These are phyloP conservation scores for Fraxinus sp. DNA, from an alignment of 305 asterid species.

Conservation along the genomic window DNA sequence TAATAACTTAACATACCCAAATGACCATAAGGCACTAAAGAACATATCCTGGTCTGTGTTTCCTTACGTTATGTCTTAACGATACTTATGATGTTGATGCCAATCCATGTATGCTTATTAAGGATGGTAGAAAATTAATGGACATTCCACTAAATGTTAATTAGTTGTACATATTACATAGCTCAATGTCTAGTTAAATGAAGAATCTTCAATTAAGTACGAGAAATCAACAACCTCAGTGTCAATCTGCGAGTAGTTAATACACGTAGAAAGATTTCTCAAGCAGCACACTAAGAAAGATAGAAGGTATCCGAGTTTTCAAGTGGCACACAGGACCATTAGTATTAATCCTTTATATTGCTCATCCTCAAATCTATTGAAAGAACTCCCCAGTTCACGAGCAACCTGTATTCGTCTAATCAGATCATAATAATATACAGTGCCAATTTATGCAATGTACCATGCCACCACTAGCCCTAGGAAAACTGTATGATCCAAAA, in stretches of 20 bases:
- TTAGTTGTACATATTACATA: neutral
- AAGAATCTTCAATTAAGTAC: neutral
- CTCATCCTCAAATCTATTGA: neutral
- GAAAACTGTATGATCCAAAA: neutral
- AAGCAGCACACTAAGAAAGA: neutral
- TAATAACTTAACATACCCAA: neutral
- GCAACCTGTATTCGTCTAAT: neutral
- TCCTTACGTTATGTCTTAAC: neutral
- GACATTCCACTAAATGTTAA: neutral
- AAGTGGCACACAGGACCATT: neutral
- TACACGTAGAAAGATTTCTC: neutral
- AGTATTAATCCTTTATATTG: neutral
- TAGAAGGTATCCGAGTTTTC: neutral
- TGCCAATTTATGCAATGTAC: neutral
- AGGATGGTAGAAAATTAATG: neutral
- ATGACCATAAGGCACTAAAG: neutral
- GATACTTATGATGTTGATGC: neutral
- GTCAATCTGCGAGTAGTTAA: neutral
- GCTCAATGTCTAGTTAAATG: neutral
- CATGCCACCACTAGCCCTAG: neutral
- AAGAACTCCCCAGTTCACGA: neutral
- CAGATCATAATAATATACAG: neutral
- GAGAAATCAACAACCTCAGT: neutral
- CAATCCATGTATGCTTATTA: neutral
- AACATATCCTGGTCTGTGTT: slow-evolving; percentile 1